Evolutionary conservation across 768 basidiomycete genomes (phyloP).

Genomic region (Ramaria sp.): DNA sequence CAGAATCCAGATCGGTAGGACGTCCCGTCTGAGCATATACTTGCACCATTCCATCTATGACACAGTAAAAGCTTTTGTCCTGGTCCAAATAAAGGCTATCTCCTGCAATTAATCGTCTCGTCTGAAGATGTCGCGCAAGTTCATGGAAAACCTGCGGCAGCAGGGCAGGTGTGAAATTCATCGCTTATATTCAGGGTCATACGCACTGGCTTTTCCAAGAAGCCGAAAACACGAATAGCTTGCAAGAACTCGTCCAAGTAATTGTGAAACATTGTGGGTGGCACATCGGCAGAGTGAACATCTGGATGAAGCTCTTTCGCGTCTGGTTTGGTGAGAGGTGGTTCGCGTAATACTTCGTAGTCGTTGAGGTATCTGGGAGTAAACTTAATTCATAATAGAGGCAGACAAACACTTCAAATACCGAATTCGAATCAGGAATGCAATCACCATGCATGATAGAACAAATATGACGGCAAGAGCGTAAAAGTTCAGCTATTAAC

Average conservation of each 20-base stretch:
- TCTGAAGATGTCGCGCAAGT: constrained; percentile 91
- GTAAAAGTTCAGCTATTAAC: constrained; percentile 78
- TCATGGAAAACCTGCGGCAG: constrained; percentile 87
- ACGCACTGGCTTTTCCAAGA: constrained; percentile 90
- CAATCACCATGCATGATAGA: constrained; percentile 52
- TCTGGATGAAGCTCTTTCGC: constrained; percentile 87
- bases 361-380: constrained; percentile 61
- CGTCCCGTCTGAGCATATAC: constrained; percentile 72
- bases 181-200: not conserved
- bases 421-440: constrained; percentile 64
- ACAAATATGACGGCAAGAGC: constrained; percentile 73
- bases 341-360: constrained; percentile 69
- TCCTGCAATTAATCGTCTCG: constrained; percentile 88
- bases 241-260: constrained; percentile 96
- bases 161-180: not conserved
- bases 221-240: constrained; percentile 94
- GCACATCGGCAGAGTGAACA: constrained; percentile 58
- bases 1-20: constrained; percentile 33
- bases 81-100: constrained; percentile 86
- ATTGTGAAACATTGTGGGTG: constrained; percentile 78
- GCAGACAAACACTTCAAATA: constrained; percentile 21
- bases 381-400: constrained; percentile 20
- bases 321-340: constrained; percentile 71
- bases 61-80: constrained; percentile 95
- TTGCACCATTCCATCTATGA: constrained; percentile 95